Evolutionary conservation across 176 grass and related monocot species (phyloP).

Genomic region (Cenchrus purpureus): DNA sequence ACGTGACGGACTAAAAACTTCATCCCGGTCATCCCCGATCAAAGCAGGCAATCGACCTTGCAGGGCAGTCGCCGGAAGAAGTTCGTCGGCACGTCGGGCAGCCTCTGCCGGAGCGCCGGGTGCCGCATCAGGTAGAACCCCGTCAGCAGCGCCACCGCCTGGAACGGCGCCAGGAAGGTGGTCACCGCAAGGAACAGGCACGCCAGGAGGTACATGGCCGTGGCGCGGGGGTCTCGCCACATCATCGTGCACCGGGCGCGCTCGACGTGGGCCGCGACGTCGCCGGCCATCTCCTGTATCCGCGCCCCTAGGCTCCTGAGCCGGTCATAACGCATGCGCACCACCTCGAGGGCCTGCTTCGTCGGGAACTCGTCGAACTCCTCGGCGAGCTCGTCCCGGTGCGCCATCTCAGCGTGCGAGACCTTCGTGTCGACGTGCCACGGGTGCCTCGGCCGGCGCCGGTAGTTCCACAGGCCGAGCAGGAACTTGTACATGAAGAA

Average conservation of each 20-base stretch:
- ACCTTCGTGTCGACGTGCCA: constrained; percentile 78
- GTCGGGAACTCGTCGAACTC: constrained; percentile 91
- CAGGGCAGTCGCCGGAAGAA: constrained; percentile 75
- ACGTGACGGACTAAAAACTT: not conserved
- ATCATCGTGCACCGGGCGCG: constrained; percentile 49
- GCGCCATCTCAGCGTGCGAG: constrained; percentile 59
- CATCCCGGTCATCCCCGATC: not conserved
- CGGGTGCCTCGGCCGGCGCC: constrained; percentile 57
- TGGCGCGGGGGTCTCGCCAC: constrained; percentile 76
- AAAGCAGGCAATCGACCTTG: constrained; percentile 75
- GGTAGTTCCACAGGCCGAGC: constrained; percentile 67
- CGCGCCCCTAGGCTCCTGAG: constrained; percentile 67
- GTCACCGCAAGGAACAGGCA: constrained; percentile 54
- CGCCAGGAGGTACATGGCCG: constrained; percentile 56
- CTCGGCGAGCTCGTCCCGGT: constrained; percentile 82
- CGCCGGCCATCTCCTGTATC: constrained; percentile 79
- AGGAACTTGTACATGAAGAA: constrained; percentile 78
- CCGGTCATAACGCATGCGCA: constrained; percentile 82
- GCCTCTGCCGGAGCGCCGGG: constrained; percentile 57
- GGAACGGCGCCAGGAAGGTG: constrained; percentile 62
- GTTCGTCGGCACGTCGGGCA: constrained; percentile 61
- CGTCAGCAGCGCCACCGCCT: constrained; percentile 58
- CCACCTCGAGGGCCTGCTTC: constrained; percentile 51
- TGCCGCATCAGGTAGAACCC: constrained; percentile 82
- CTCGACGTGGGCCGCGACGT: constrained; percentile 69